Percentiles rank a stretch among this genome's conserved stretches.
Evolutionary conservation across 1,284 basidiomycete genomes (phyloP).

Genomic region (Hypsizygus ulmarius): DNA sequence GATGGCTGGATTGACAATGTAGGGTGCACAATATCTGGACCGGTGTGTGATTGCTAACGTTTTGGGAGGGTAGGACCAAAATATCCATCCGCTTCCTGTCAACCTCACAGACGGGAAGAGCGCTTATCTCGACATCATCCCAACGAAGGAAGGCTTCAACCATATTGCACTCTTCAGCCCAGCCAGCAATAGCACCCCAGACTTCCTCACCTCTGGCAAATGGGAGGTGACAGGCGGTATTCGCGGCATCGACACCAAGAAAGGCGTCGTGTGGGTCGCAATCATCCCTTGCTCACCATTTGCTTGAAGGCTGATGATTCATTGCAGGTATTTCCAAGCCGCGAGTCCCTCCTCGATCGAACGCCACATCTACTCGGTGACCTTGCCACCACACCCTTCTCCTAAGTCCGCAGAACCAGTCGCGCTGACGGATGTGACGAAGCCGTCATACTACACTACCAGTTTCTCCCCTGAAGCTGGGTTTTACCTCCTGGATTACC

Average conservation of each 20-base stretch:
- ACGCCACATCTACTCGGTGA: constrained; percentile 80
- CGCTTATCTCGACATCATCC: constrained; percentile 88
- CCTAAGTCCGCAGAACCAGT: constrained; percentile 40
- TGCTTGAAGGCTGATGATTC: constrained; percentile 10
- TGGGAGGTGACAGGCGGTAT: constrained; percentile 89
- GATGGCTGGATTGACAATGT: constrained; percentile 90
- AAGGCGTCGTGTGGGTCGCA: constrained; percentile 68
- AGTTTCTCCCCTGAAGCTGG: constrained; percentile 82
- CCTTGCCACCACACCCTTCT: constrained; percentile 49
- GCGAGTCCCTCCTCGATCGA: constrained; percentile 81
- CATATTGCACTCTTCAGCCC: constrained; percentile 90
- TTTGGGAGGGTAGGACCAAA: constrained; percentile 47
- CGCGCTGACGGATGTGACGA: constrained; percentile 65
- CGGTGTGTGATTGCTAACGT: background rate
- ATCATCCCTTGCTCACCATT: constrained; percentile 16
- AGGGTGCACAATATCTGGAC: constrained; percentile 21
- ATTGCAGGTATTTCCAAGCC: constrained; percentile 80
- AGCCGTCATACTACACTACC: constrained; percentile 62
- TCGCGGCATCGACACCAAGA: constrained; percentile 66
- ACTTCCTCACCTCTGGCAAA: constrained; percentile 80
- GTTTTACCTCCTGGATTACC: constrained; percentile 81
- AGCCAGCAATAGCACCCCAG: constrained; percentile 62
- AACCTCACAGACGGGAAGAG: constrained; percentile 37
- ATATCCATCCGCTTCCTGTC: constrained; percentile 54
- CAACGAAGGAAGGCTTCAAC: constrained; percentile 76